Evolutionary conservation across 2,329 filamentous ascomycete species (phyloP), one percentile per base, ranked within the genome.

Genomic region (Talaromyces sp.): DNA sequence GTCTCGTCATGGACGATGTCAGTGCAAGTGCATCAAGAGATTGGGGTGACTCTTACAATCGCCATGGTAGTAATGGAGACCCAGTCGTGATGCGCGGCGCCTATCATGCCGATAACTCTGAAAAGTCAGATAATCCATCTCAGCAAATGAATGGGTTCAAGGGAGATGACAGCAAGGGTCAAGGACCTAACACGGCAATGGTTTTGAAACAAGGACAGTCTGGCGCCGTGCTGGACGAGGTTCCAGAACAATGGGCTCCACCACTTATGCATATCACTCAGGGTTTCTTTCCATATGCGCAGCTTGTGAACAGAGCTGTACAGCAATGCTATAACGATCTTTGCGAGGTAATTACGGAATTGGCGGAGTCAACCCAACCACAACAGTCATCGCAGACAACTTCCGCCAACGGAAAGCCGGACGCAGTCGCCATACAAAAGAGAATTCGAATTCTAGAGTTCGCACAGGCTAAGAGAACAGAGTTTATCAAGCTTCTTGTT

Each of bases 401-500:
- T 31, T 50, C 63, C 33, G 22, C 59, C 9, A 69, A 64, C 65
- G 70, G 68, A 21, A 73, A 71, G 56, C 48, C 62, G 56, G 70
- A 70, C 6, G 62, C 69, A 11, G 84, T 87, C 60, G 93, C 90
- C 67, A 67, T 89, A 11, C 79, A 81, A 33, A 96, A 96, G 75
- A 97, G 96, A 74, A 75, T 84, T 28, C 75, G 80, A 36, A 73
- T 97, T 55, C 74, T 96, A 60, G 84, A 89, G 43, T 96, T 94
- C 75, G 85, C 89, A 8, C 87, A 93, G 70, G 83, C 85, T 21
- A 84, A 88, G 67, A 87, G 96, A 68, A 85, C 87, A 31, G 91
- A 90, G 76, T 97, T 95, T 80, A 90, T 96, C 71, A 97, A 99
- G 76, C 84, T 92, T 7, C 80, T 97, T 19, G 91, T 99, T 21